These are phyloP conservation scores for Metschnikowia kofuensis DNA, from an alignment of 805 yeast species.

Conservation along the genomic window DNA sequence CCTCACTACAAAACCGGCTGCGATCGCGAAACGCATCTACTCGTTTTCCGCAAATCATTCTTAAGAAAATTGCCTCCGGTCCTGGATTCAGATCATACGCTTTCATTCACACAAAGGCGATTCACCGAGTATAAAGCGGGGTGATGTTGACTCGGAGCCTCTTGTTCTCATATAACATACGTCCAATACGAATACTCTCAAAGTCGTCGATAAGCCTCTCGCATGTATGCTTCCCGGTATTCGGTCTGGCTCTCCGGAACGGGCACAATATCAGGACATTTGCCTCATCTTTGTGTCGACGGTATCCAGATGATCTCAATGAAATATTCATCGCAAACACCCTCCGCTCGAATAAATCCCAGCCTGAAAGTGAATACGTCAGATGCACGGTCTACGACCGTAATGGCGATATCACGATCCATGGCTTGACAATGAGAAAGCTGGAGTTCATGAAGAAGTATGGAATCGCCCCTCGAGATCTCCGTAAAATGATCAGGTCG, in stretches of 20 bases:
- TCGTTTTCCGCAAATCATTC: not conserved
- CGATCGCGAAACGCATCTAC: not conserved
- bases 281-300: not conserved
- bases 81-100: no score
- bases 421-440: constrained; percentile 44
- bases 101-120: no score
- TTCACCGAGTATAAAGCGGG: not conserved
- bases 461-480: constrained; percentile 54
- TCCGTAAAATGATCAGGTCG: constrained; percentile 47
- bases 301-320: constrained; percentile 6
- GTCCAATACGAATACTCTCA: not conserved
- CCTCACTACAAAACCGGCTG: not conserved
- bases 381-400: constrained; percentile 50
- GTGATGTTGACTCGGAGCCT: not conserved
- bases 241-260: not conserved
- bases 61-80: no score
- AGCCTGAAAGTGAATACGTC: constrained; percentile 33
- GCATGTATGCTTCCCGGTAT: not conserved
- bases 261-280: not conserved
- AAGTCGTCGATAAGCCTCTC: not conserved
- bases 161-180: not conserved
- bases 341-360: constrained; percentile 16
- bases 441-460: constrained; percentile 43
- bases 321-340: constrained; percentile 18
- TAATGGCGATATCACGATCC: constrained; percentile 42